Evolutionary conservation across 2,329 filamentous ascomycete species (phyloP), one percentile per base, ranked within the genome.

Genomic region (Elsinoe arachidis): DNA sequence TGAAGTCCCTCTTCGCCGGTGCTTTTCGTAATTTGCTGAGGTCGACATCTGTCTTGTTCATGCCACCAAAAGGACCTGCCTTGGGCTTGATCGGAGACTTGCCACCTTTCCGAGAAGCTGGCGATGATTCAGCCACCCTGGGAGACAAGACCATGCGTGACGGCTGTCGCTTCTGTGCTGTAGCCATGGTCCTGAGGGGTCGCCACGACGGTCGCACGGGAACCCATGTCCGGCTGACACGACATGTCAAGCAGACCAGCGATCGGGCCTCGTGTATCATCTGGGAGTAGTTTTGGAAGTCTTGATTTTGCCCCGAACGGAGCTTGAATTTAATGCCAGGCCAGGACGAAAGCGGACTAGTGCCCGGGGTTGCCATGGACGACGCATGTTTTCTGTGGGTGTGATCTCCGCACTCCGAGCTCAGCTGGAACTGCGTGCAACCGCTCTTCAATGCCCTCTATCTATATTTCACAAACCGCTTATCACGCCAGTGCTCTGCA

Each of bases 41-140:
- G 10, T 71, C 70, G 11, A 76, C 76, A 37, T 73, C 68, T 9
- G 72, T 81, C 63, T 76, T 69, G 61, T 85, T 85, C 80, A 83
- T 82, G 7, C 74, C 80, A 15, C 76, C 78, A 66, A 82, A 85
- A 1, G 82, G 81, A 4, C 78, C 78, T 2, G 82, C 73, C 56
- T 71, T 70, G 51, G 73, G 72, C 58, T 73, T 72, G 43, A 70
- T 58, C 7, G 67, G 61, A 2, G 74, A 73, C 59, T 68, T 71
- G 39, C 68, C 69, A 43, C 66, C 73, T 56, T 64, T 61, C 39
- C 62, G 51, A 44, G 59, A 56, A 49, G 59, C 58, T 47, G 47
- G 65, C 26, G 69, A 61, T 58, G 63, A 63, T 49, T 69, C 69
- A 7, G 67, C 68, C 56, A 77, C 75, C 61, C 68, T 69, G 41